Conservation (phyloP, 2,329 filamentous ascomycete genomes). For the Ophiobolus disseminans region DNA sequence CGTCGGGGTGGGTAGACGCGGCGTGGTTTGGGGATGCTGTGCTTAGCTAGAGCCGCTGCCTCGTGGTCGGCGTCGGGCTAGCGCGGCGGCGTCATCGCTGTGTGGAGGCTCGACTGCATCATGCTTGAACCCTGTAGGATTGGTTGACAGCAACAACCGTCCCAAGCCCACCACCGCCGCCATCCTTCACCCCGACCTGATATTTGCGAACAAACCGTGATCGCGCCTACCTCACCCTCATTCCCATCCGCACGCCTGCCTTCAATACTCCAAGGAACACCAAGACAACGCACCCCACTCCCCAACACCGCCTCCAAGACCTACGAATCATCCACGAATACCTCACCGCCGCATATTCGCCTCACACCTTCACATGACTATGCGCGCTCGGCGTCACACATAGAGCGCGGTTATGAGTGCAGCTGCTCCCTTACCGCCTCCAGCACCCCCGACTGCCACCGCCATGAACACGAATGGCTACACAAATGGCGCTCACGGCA, state of each 20-base stretch:
- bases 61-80: background rate
- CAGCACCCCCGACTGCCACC: slow-evolving; percentile 21
- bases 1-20: background rate
- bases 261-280: background rate
- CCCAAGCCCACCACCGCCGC: background rate
- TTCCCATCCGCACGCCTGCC: background rate
- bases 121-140: slow-evolving; percentile 5
- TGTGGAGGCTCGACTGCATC: background rate
- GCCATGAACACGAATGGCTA: slow-evolving; percentile 48
- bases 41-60: no score
- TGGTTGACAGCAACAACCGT: no score
- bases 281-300: background rate
- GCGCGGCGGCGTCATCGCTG: slow-evolving; percentile 19
- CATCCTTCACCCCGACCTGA: background rate
- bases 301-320: slow-evolving; percentile 7
- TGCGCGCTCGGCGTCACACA: slow-evolving; percentile 27
- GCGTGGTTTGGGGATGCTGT: no score
- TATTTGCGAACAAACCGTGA: no score
- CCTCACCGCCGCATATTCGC: slow-evolving; percentile 3
- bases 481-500: slow-evolving; percentile 30
- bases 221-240: background rate
- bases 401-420: slow-evolving; percentile 49
- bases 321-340: slow-evolving; percentile 13
- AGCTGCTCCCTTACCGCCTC: slow-evolving; percentile 47
- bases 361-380: slow-evolving; percentile 21